These are phyloP conservation scores for Salix arbutifolia DNA, from an alignment of 345 rosid species.

Conservation along the genomic window DNA sequence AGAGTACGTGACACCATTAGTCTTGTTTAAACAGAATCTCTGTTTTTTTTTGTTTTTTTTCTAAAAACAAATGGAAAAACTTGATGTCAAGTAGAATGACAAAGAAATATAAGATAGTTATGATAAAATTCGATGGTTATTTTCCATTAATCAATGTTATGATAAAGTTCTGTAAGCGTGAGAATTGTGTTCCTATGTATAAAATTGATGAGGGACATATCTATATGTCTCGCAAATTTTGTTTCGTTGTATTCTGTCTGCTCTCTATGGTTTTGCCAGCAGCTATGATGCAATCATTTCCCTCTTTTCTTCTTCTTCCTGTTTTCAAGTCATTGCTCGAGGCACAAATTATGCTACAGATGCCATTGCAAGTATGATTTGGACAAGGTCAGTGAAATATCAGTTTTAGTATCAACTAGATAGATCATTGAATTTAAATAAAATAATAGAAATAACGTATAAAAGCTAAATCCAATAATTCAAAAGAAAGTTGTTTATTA, in stretches of 20 bases:
- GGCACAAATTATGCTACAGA: not conserved
- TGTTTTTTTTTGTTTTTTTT: not conserved
- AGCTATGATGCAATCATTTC: not conserved
- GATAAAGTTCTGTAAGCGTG: not conserved
- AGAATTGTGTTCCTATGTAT: not conserved
- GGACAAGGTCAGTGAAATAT: too few species aligned
- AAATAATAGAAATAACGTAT: too few species aligned
- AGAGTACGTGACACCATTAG: slow-evolving; percentile 17
- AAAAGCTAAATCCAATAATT: too few species aligned
- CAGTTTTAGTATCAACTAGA: too few species aligned
- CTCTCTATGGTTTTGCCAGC: not conserved
- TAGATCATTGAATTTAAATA: too few species aligned
- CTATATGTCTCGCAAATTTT: not conserved
- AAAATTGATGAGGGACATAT: not conserved
- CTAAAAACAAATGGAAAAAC: not conserved
- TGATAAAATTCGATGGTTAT: not conserved
- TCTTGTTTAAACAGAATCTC: slow-evolving; percentile 12
- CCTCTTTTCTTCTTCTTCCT: not conserved
- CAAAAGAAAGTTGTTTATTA: too few species aligned
- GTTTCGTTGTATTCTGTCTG: not conserved
- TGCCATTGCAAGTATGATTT: not conserved
- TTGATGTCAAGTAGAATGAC: not conserved
- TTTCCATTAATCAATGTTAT: not conserved
- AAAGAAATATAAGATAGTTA: not conserved
- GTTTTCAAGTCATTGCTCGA: not conserved